Evolutionary conservation across 305 asterid species (phyloP).

Genomic region (Euphrasia arctica): DNA sequence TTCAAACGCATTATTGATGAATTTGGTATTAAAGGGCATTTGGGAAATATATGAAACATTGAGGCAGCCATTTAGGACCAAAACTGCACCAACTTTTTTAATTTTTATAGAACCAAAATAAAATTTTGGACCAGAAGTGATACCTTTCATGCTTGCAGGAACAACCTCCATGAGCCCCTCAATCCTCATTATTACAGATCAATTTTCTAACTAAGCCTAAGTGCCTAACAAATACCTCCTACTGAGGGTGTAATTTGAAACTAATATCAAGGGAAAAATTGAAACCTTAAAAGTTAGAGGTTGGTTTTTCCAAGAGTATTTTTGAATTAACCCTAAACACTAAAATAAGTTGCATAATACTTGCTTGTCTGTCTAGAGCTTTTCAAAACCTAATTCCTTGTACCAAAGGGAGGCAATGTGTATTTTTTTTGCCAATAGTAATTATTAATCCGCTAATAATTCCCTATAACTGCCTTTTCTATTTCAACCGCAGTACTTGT

Average conservation of each 20-base stretch:
- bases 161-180: no score
- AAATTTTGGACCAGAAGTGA: no score
- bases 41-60: no score
- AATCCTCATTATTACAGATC: no score
- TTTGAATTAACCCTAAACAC: background rate
- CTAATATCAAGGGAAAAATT: background rate
- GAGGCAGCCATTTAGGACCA: no score
- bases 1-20: no score
- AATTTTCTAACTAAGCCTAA: no score
- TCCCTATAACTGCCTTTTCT: constrained; percentile 12
- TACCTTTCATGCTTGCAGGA: no score
- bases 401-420: background rate
- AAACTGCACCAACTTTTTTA: no score
- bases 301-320: background rate
- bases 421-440: background rate
- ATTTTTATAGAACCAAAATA: no score
- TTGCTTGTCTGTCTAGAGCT: constrained; percentile 16
- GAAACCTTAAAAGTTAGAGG: background rate
- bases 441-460: background rate
- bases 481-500: constrained; percentile 64
- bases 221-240: background rate
- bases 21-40: no score
- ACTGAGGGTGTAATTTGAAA: background rate
- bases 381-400: constrained; percentile 4
- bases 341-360: constrained; percentile 8